Percentiles rank a stretch among this genome's conserved stretches.
These are phyloP conservation scores for Teunomyces lycoperdinae DNA, from an alignment of 805 yeast species.

Conservation along the genomic window DNA sequence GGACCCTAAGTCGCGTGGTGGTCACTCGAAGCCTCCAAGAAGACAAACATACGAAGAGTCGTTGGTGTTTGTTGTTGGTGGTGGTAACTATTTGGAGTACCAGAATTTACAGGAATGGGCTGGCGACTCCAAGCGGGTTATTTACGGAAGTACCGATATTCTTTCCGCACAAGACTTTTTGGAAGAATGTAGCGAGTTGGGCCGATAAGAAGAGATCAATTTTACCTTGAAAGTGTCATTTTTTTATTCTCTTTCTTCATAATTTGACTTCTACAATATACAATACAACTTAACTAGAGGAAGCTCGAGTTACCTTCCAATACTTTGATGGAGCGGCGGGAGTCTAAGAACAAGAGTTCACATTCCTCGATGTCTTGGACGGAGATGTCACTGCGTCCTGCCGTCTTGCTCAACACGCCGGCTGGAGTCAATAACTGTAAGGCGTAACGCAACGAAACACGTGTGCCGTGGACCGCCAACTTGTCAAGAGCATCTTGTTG, in stretches of 20 bases:
- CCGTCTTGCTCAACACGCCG: slow-evolving; percentile 72
- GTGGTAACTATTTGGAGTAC: slow-evolving; percentile 93
- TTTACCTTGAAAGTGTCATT: background rate
- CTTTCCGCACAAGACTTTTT: slow-evolving; percentile 68
- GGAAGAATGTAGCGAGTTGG: slow-evolving; percentile 59
- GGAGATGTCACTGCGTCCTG: slow-evolving; percentile 66
- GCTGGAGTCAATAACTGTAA: slow-evolving; percentile 90
- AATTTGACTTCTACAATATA: background rate
- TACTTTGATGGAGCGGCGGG: slow-evolving; percentile 73
- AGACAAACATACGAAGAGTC: slow-evolving; percentile 79
- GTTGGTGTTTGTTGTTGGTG: slow-evolving; percentile 91
- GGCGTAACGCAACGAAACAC: slow-evolving; percentile 85
- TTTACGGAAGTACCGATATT: slow-evolving; percentile 85
- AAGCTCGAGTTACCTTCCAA: slow-evolving; percentile 48
- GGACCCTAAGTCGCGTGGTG: slow-evolving; percentile 89
- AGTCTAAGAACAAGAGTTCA: slow-evolving; percentile 78
- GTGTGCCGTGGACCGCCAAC: slow-evolving; percentile 70
- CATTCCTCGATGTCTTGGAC: slow-evolving; percentile 81
- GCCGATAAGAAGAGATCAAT: slow-evolving; percentile 15
- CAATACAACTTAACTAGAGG: slow-evolving; percentile 26
- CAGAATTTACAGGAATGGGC: slow-evolving; percentile 93
- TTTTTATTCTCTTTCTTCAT: background rate
- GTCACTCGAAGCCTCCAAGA: slow-evolving; percentile 84
- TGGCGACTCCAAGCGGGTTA: slow-evolving; percentile 40
- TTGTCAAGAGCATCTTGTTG: slow-evolving; percentile 67